Evolutionary conservation across 148 eudicot species (phyloP).

Genomic region (Gaultheria prostrata): DNA sequence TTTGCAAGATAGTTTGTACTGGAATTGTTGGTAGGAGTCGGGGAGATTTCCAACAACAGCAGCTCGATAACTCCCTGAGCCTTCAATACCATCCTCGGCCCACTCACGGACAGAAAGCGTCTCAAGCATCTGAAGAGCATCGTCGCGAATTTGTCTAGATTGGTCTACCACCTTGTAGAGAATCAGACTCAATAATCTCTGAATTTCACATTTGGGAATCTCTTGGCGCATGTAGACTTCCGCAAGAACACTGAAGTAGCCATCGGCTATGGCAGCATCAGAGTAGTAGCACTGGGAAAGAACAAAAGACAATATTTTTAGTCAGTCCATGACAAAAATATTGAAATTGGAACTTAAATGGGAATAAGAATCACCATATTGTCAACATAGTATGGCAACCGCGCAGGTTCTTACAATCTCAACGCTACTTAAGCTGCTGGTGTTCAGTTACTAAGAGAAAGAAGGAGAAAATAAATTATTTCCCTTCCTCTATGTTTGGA

Average conservation of each 20-base stretch:
- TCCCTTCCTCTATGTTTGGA: neutral
- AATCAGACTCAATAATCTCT: slow-evolving; percentile 89
- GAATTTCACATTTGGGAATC: slow-evolving; percentile 98
- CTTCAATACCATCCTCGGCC: slow-evolving; percentile 92
- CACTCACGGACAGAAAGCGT: slow-evolving; percentile 94
- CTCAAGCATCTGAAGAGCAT: slow-evolving; percentile 99
- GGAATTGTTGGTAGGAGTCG: slow-evolving; percentile 97
- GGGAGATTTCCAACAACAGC: slow-evolving; percentile 99
- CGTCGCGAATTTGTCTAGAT: slow-evolving; percentile 97
- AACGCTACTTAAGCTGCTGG: neutral
- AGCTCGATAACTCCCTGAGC: slow-evolving; percentile 91
- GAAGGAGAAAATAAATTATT: neutral
- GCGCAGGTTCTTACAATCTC: slow-evolving; percentile 11
- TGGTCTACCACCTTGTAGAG: slow-evolving; percentile 99
- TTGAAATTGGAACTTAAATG: neutral
- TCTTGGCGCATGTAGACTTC: slow-evolving; percentile 99
- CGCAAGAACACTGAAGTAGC: slow-evolving; percentile 97
- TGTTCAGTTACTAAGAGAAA: neutral
- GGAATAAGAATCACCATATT: neutral
- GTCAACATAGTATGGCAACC: neutral
- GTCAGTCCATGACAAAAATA: neutral
- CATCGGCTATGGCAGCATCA: slow-evolving; percentile 98
- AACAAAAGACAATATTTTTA: neutral
- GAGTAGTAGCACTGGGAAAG: slow-evolving; percentile 85
- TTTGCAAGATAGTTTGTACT: slow-evolving; percentile 96